These are phyloP conservation scores for Macrolepiota dolichaula DNA, from an alignment of 768 basidiomycete genomes.

Conservation along the genomic window DNA sequence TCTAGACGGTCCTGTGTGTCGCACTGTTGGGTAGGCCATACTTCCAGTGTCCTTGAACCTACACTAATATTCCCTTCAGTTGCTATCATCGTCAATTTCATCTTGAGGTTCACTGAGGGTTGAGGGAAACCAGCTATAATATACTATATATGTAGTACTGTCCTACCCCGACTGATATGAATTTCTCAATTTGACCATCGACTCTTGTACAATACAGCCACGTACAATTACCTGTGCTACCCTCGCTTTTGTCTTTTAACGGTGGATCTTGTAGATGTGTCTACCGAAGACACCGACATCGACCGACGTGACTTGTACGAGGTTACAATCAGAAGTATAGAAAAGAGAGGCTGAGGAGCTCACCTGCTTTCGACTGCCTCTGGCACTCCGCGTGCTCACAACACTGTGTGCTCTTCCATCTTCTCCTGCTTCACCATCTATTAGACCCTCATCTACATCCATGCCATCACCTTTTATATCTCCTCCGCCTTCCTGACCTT, in stretches of 20 bases:
- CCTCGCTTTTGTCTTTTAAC: slow-evolving; percentile 58
- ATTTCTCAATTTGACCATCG: background rate
- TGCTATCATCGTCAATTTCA: slow-evolving; percentile 82
- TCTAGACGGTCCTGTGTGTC: slow-evolving; percentile 77
- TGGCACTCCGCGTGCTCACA: slow-evolving; percentile 48
- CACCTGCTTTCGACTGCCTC: slow-evolving; percentile 59
- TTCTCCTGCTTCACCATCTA: slow-evolving; percentile 24
- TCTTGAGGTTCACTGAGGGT: slow-evolving; percentile 67
- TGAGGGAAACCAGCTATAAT: slow-evolving; percentile 14
- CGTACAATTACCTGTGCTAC: slow-evolving; percentile 17
- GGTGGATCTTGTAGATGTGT: slow-evolving; percentile 54
- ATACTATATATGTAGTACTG: background rate
- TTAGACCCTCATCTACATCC: slow-evolving; percentile 46
- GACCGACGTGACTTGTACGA: slow-evolving; percentile 51
- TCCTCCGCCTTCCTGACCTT: slow-evolving; percentile 29
- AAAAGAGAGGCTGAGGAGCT: slow-evolving; percentile 15
- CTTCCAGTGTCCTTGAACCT: background rate
- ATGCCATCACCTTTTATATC: slow-evolving; percentile 37
- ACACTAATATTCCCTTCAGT: slow-evolving; percentile 38
- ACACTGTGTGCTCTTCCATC: slow-evolving; percentile 68
- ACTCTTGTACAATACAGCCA: background rate
- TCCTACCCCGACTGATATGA: too few species aligned
- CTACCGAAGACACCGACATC: slow-evolving; percentile 73
- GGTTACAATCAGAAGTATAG: background rate
- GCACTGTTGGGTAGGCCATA: slow-evolving; percentile 65